Conservation (phyloP, 345 rosid species). For the Zanthoxylum bungeanum region DNA sequence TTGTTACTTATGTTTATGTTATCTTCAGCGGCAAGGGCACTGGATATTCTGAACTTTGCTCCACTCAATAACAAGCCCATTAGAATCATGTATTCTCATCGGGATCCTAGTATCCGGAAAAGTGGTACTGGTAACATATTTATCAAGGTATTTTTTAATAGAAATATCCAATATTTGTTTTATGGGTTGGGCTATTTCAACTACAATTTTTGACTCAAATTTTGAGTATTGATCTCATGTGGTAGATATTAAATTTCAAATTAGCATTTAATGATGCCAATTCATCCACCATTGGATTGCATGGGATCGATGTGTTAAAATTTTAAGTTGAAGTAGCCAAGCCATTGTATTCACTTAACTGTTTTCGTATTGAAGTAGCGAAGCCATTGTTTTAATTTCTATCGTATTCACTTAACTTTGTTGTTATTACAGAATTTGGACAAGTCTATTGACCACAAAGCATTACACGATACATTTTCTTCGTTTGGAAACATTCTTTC, state of each 20-base stretch:
- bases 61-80: constrained; percentile 65
- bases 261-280: too few relatives aligned
- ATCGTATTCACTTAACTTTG: neutral
- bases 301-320: too few relatives aligned
- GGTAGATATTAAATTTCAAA: too few relatives aligned
- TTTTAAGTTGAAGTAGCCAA: too few relatives aligned
- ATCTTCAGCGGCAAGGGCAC: constrained; percentile 75
- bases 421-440: constrained; percentile 63
- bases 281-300: too few relatives aligned
- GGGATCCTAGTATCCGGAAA: constrained; percentile 85
- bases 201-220: too few relatives aligned
- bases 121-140: constrained; percentile 93
- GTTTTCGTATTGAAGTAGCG: too few relatives aligned
- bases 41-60: constrained; percentile 76
- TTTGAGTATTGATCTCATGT: too few relatives aligned
- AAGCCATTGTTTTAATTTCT: too few relatives aligned
- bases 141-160: constrained; percentile 54
- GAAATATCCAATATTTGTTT: neutral
- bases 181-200: too few relatives aligned
- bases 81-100: constrained; percentile 86
- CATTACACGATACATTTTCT: constrained; percentile 82
- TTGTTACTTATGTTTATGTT: neutral
- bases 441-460: constrained; percentile 89
- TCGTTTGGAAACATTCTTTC: constrained; percentile 83
- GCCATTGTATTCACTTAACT: too few relatives aligned